phyloP scores from a whole-genome alignment of 1,284 basidiomycete species.

The Rhodotorula sp. region DNA sequence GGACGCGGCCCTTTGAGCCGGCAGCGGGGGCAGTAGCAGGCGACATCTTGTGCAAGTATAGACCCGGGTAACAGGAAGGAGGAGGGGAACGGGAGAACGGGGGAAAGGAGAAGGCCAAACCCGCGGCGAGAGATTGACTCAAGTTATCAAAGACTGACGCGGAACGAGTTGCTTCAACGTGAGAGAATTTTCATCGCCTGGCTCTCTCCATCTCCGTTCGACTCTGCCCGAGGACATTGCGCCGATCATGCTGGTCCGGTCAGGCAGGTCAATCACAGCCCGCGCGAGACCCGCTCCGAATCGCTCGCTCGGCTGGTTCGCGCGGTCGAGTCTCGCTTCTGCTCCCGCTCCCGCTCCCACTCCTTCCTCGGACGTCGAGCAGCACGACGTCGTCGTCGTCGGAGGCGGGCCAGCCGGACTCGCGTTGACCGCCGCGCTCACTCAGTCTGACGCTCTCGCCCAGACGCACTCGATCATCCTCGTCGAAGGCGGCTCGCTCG shows the following conservation, averaged over 20 bases:
- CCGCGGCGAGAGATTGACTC: neutral
- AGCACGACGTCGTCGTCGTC: conserved; percentile 79
- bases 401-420: conserved; percentile 92
- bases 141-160: no score
- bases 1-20: conserved; percentile 69
- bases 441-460: conserved; percentile 52
- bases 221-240: no score
- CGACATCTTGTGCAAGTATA: conserved; percentile 27
- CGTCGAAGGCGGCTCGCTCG: conserved; percentile 75
- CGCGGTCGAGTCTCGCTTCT: neutral
- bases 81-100: neutral
- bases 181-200: neutral
- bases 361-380: conserved; percentile 3
- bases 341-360: neutral
- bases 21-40: conserved; percentile 22
- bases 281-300: neutral
- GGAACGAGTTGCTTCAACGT: no score
- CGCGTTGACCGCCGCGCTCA: conserved; percentile 79
- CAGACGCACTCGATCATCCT: conserved; percentile 58
- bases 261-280: neutral
- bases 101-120: neutral
- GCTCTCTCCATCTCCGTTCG: no score
- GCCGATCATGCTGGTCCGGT: neutral
- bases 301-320: conserved; percentile 8
- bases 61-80: no score